These are phyloP conservation scores for Colletotrichum sublineola DNA, from an alignment of 2,329 filamentous ascomycete genomes.

Conservation along the genomic window DNA sequence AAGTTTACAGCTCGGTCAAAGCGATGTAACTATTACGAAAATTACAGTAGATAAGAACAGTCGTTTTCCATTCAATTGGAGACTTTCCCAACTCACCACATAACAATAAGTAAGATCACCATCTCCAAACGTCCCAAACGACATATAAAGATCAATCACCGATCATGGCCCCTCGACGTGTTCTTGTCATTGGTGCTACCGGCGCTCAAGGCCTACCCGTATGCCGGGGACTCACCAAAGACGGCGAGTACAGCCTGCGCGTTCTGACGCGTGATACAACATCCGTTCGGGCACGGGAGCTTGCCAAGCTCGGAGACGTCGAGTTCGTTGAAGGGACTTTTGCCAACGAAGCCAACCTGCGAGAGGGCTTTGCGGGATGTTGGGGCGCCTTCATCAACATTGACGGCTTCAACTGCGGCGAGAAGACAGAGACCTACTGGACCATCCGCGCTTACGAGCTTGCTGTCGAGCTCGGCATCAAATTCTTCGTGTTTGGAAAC, in stretches of 20 bases:
- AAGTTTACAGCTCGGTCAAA: no score
- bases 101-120: neutral
- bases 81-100: neutral
- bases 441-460: slow-evolving; percentile 57
- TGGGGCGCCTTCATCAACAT: slow-evolving; percentile 67
- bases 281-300: slow-evolving; percentile 56
- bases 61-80: no score
- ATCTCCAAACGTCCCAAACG: no score
- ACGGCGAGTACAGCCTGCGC: slow-evolving; percentile 59
- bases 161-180: slow-evolving; percentile 42
- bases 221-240: slow-evolving; percentile 56
- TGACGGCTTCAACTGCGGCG: slow-evolving; percentile 66
- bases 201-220: slow-evolving; percentile 66
- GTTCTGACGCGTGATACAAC: slow-evolving; percentile 62
- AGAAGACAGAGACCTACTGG: slow-evolving; percentile 66
- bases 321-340: slow-evolving; percentile 62
- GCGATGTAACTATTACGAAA: neutral
- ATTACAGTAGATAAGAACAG: neutral
- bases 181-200: slow-evolving; percentile 62
- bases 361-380: slow-evolving; percentile 58
- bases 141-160: neutral
- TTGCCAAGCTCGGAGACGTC: slow-evolving; percentile 58
- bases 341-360: slow-evolving; percentile 59
- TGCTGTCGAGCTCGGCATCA: slow-evolving; percentile 57
- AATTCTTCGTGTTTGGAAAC: slow-evolving; percentile 62